Evolutionary conservation across 2,329 filamentous ascomycete genomes (phyloP).

Genomic region (Ophiognomonia clavigignenti-juglandacearum): DNA sequence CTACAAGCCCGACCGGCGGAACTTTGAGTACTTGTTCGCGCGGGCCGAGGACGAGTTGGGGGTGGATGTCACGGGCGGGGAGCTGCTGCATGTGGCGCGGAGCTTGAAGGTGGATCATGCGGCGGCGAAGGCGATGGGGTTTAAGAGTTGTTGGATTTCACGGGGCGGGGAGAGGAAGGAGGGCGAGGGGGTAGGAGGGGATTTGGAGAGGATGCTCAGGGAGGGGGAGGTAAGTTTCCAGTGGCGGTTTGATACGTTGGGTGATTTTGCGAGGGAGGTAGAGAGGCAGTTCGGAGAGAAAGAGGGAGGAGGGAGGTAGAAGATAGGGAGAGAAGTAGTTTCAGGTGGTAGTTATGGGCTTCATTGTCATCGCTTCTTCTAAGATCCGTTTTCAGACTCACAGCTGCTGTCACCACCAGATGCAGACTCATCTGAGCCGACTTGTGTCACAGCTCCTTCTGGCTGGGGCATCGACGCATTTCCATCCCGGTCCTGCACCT

Average conservation of each 20-base stretch:
- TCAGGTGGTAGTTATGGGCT: background rate
- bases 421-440: slow-evolving; percentile 12
- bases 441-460: no score
- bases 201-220: slow-evolving; percentile 16
- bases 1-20: slow-evolving; percentile 63
- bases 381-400: background rate
- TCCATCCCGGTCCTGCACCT: no score
- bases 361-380: no score
- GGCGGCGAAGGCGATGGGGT: slow-evolving; percentile 54
- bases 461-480: no score
- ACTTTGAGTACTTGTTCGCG: slow-evolving; percentile 62
- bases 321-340: background rate
- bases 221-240: slow-evolving; percentile 28
- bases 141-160: slow-evolving; percentile 63
- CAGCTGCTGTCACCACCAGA: background rate
- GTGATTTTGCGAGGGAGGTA: slow-evolving; percentile 35
- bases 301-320: background rate
- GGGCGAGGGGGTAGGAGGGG: slow-evolving; percentile 17
- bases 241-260: slow-evolving; percentile 33
- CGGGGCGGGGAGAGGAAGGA: slow-evolving; percentile 36
- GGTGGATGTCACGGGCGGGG: slow-evolving; percentile 38
- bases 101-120: slow-evolving; percentile 64
- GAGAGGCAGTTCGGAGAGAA: slow-evolving; percentile 30
- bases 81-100: slow-evolving; percentile 65
- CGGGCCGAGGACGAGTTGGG: slow-evolving; percentile 49